A percentile compares a stretch with the other conserved stretches of the same genome.
Evolutionary conservation across 106 monocot species (phyloP).

Genomic region (Vanilla planifolia): DNA sequence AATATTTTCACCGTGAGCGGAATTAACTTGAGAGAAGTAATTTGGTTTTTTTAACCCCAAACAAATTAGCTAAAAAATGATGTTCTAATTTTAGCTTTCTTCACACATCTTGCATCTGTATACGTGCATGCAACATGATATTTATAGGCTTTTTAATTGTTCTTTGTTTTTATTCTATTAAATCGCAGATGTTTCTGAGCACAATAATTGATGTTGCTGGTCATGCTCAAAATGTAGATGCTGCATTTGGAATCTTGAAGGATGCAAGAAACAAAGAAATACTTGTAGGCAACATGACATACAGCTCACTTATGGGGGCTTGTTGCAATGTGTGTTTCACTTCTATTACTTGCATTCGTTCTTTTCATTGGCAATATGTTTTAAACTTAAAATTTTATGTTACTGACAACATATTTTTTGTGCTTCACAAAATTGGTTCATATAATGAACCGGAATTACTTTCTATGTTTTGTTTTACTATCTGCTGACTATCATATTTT

Average conservation of each 20-base stretch:
- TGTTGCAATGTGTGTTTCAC: slow-evolving; percentile 75
- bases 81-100: too few species aligned
- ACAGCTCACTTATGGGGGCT: slow-evolving; percentile 93
- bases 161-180: background rate
- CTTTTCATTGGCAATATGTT: too few species aligned
- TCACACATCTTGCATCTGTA: too few species aligned
- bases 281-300: slow-evolving; percentile 60
- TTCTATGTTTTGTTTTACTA: background rate
- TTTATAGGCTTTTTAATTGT: too few species aligned
- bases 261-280: slow-evolving; percentile 62
- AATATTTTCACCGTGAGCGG: too few species aligned
- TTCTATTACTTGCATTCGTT: too few species aligned
- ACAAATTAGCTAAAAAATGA: too few species aligned
- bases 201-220: slow-evolving; percentile 90
- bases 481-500: slow-evolving; percentile 7
- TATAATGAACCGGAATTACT: background rate
- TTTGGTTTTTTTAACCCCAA: too few species aligned
- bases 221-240: slow-evolving; percentile 72
- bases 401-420: too few species aligned
- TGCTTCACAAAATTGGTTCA: background rate
- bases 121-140: too few species aligned
- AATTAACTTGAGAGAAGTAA: too few species aligned
- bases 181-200: slow-evolving; percentile 92
- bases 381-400: too few species aligned
- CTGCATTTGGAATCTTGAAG: slow-evolving; percentile 73